Conservation (phyloP, 768 basidiomycete genomes). For the Tulasnella calospora region DNA sequence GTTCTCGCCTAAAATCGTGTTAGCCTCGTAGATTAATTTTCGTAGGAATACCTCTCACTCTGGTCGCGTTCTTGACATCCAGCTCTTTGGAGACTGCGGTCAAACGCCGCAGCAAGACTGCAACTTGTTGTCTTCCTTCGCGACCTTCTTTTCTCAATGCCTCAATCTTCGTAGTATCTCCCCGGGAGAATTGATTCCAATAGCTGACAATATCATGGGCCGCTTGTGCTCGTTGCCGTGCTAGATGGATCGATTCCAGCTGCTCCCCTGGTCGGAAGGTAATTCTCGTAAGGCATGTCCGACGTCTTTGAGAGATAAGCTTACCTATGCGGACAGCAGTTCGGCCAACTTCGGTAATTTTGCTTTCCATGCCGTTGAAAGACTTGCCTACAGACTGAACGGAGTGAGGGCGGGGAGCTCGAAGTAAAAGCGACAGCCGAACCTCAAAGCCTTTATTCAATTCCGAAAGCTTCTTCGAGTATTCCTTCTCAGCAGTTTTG, state of each 20-base stretch:
- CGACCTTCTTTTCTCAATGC: constrained; percentile 79
- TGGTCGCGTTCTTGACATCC: constrained; percentile 75
- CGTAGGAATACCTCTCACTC: constrained; percentile 44
- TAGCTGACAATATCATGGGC: constrained; percentile 90
- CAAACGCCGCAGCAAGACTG: constrained; percentile 77
- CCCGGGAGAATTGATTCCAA: constrained; percentile 86
- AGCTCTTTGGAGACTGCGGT: constrained; percentile 90
- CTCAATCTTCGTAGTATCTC: constrained; percentile 70
- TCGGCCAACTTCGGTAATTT: constrained; percentile 88
- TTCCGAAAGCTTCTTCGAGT: constrained; percentile 90
- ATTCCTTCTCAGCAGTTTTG: constrained; percentile 81
- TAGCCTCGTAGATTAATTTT: not conserved
- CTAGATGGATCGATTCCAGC: constrained; percentile 87
- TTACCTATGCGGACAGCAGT: constrained; percentile 90
- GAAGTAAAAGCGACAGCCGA: constrained; percentile 31
- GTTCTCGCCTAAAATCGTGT: constrained; percentile 64
- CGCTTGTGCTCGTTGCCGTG: constrained; percentile 87
- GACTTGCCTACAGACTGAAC: constrained; percentile 77
- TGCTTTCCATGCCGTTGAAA: constrained; percentile 82
- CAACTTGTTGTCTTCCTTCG: constrained; percentile 82
- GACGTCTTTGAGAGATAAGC: constrained; percentile 29
- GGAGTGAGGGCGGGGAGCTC: not conserved
- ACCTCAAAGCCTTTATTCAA: constrained; percentile 93
- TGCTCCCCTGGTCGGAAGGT: constrained; percentile 66
- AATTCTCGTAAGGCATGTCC: not conserved